These are phyloP conservation scores for Torulaspora pretoriensis DNA, from an alignment of 1,139 yeast genomes.

Conservation along the genomic window DNA sequence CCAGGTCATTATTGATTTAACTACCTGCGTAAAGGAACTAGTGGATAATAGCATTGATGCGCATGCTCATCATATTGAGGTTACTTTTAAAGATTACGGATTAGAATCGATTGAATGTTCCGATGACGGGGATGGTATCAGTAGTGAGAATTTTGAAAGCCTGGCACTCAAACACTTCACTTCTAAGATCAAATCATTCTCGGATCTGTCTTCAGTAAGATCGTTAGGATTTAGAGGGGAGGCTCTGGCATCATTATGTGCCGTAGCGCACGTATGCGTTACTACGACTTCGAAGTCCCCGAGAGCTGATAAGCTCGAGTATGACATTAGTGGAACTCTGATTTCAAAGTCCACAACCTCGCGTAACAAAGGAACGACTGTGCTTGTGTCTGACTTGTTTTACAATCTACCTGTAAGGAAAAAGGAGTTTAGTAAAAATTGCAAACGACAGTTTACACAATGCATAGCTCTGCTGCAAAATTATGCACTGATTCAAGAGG, in stretches of 20 bases:
- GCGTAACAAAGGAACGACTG: slow-evolving; percentile 58
- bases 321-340: slow-evolving; percentile 52
- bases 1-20: slow-evolving; percentile 79
- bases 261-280: slow-evolving; percentile 51
- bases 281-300: slow-evolving; percentile 61
- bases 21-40: slow-evolving; percentile 76
- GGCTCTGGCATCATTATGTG: slow-evolving; percentile 71
- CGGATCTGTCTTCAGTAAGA: slow-evolving; percentile 48
- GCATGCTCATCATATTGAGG: slow-evolving; percentile 58
- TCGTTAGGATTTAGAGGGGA: slow-evolving; percentile 85
- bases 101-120: slow-evolving; percentile 64
- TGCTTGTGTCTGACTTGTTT: slow-evolving; percentile 52
- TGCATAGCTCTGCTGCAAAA: slow-evolving; percentile 59
- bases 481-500: slow-evolving; percentile 59
- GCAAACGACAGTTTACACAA: slow-evolving; percentile 67
- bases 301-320: slow-evolving; percentile 51
- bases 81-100: slow-evolving; percentile 67
- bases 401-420: slow-evolving; percentile 67
- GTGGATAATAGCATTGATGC: slow-evolving; percentile 89
- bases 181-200: slow-evolving; percentile 62
- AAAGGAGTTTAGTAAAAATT: slow-evolving; percentile 64
- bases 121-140: slow-evolving; percentile 80
- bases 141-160: slow-evolving; percentile 50
- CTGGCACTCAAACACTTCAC: slow-evolving; percentile 75
- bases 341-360: slow-evolving; percentile 41